Evolutionary conservation across 306 rosid species (phyloP).

Genomic region (Vachellia collinsii): DNA sequence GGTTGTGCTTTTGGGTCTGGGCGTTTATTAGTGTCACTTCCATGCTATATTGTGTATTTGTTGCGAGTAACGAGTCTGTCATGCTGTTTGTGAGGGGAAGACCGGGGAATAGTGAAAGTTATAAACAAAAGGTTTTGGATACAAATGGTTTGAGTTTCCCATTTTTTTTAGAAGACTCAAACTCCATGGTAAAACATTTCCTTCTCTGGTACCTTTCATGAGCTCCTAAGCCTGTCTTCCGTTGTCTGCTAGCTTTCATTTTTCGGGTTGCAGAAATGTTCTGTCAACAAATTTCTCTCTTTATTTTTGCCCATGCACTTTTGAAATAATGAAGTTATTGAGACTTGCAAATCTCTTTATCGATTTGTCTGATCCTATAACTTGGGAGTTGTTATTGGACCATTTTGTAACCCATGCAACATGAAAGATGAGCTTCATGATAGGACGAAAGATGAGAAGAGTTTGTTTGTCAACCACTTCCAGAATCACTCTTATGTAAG

Average conservation of each 20-base stretch:
- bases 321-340: neutral
- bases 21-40: constrained; percentile 30
- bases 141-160: constrained; percentile 35
- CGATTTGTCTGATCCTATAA: neutral
- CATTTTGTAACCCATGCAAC: neutral
- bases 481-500: too few species aligned
- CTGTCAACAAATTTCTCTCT: neutral
- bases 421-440: neutral
- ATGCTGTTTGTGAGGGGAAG: constrained; percentile 22
- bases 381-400: neutral
- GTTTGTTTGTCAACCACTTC: too few species aligned
- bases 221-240: neutral
- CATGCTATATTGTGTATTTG: constrained; percentile 36
- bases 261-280: neutral
- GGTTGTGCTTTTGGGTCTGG: constrained; percentile 47
- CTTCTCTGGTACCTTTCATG: neutral
- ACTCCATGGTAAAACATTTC: neutral
- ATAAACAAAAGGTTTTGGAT: constrained; percentile 39
- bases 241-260: neutral
- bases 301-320: neutral
- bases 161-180: constrained; percentile 19
- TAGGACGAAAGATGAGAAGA: neutral
- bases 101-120: constrained; percentile 22
- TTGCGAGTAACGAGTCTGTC: constrained; percentile 28
- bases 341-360: neutral